Conservation (phyloP, 257 asterid genomes). For the Solanum corneliomulleri region DNA sequence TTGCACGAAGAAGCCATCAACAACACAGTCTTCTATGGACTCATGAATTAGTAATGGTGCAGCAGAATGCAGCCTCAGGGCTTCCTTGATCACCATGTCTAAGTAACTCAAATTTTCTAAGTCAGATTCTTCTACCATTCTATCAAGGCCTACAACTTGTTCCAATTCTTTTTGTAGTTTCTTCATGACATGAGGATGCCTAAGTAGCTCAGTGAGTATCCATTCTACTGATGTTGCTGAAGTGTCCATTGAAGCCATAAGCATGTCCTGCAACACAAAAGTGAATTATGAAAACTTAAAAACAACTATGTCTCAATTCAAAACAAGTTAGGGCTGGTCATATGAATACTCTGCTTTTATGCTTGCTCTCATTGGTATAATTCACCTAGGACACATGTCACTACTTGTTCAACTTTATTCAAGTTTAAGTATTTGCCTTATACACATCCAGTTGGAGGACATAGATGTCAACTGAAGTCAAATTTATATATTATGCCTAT, state of each 20-base stretch:
- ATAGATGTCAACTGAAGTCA: background rate
- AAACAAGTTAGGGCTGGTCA: background rate
- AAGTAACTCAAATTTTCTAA: constrained; percentile 1
- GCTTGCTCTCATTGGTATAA: background rate
- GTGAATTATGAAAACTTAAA: background rate
- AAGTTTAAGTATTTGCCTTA: too few species aligned
- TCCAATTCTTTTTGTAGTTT: constrained; percentile 12
- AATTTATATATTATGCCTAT: background rate
- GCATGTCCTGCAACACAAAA: constrained; percentile 7
- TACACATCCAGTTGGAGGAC: background rate
- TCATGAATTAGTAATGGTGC: constrained; percentile 10
- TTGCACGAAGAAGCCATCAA: constrained; percentile 6
- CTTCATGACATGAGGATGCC: constrained; percentile 5
- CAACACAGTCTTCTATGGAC: constrained; percentile 10
- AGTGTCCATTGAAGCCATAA: constrained; percentile 15
- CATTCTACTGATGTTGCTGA: constrained; percentile 8
- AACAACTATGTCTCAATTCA: background rate
- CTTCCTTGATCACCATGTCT: constrained; percentile 12
- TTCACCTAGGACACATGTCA: background rate
- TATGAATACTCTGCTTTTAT: background rate
- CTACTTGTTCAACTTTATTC: background rate
- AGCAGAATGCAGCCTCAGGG: constrained; percentile 16
- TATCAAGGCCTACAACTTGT: constrained; percentile 9
- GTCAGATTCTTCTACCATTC: constrained; percentile 8
- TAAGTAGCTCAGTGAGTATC: constrained; percentile 8